Conservation (phyloP, 495 filamentous ascomycete genomes). For the Tuber brumale region DNA sequence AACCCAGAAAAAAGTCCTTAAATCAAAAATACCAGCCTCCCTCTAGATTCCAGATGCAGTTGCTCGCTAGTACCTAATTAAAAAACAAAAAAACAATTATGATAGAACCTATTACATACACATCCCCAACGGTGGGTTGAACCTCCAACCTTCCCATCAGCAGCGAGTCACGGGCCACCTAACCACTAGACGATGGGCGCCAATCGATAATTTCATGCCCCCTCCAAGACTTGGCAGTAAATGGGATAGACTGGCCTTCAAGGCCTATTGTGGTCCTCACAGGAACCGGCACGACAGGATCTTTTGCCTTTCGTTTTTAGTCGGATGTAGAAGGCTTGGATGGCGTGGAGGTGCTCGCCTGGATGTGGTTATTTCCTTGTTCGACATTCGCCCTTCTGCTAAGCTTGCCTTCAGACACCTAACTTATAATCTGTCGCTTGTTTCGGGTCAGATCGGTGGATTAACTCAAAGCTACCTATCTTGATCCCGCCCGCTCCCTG, state of each 20-base stretch:
- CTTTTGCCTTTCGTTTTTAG: not conserved
- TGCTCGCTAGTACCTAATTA: too few species aligned
- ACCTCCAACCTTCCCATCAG: not conserved
- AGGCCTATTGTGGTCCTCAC: too few species aligned
- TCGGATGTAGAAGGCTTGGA: not conserved
- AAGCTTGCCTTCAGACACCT: not conserved
- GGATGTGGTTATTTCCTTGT: not conserved
- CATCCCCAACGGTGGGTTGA: not conserved
- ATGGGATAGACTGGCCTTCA: not conserved
- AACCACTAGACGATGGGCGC: not conserved
- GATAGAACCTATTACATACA: not conserved
- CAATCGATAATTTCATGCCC: not conserved
- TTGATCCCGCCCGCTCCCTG: not conserved
- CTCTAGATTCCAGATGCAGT: too few species aligned
- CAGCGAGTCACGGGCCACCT: not conserved
- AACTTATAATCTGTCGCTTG: not conserved
- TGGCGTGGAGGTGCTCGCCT: not conserved
- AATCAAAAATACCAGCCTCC: too few species aligned
- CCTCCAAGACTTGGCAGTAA: not conserved
- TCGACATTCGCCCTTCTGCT: not conserved
- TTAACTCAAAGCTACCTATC: not conserved
- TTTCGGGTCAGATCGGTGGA: not conserved
- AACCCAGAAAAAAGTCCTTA: not conserved
- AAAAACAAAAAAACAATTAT: not conserved
- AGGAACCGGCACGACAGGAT: not conserved